Percentiles rank a stretch among this genome's conserved stretches.
phyloP scores from a whole-genome alignment of 345 rosid genomes.

The Eucalyptus albens region DNA sequence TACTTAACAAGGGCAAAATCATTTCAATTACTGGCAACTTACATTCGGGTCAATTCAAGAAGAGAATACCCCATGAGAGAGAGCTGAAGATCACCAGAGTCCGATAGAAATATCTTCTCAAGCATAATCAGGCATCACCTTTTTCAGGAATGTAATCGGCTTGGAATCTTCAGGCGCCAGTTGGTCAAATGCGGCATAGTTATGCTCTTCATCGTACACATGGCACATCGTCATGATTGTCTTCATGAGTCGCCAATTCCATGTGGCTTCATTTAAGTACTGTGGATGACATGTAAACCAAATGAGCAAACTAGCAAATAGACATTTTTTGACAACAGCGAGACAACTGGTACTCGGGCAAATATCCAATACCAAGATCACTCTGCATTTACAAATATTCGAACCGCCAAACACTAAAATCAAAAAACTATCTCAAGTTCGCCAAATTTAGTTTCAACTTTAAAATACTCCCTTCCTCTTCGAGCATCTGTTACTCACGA shows the following conservation, averaged over 20 bases:
- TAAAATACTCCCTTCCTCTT: neutral
- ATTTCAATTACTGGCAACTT: neutral
- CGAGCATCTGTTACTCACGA: neutral
- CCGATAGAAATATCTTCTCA: neutral
- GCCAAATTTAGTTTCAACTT: neutral
- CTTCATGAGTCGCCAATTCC: conserved; percentile 94
- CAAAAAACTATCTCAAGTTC: neutral
- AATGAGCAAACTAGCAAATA: neutral
- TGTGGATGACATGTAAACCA: conserved; percentile 8
- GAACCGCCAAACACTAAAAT: neutral
- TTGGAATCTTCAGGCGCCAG: conserved; percentile 57
- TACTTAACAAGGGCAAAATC: neutral
- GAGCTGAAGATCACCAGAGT: neutral
- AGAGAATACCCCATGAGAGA: neutral
- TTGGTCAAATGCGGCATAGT: conserved; percentile 51
- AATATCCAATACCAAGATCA: neutral
- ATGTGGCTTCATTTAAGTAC: conserved; percentile 69
- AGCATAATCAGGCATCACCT: conserved; percentile 57
- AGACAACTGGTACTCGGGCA: neutral
- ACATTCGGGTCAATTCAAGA: neutral
- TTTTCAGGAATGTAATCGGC: conserved; percentile 57
- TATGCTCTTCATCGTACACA: conserved; percentile 52
- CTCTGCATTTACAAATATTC: neutral
- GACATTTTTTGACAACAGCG: neutral
- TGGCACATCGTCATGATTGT: conserved; percentile 80